Percentiles rank a stretch among this genome's conserved stretches.
Evolutionary conservation across 1,284 basidiomycete genomes (phyloP).

Genomic region (Sutorius eximius): DNA sequence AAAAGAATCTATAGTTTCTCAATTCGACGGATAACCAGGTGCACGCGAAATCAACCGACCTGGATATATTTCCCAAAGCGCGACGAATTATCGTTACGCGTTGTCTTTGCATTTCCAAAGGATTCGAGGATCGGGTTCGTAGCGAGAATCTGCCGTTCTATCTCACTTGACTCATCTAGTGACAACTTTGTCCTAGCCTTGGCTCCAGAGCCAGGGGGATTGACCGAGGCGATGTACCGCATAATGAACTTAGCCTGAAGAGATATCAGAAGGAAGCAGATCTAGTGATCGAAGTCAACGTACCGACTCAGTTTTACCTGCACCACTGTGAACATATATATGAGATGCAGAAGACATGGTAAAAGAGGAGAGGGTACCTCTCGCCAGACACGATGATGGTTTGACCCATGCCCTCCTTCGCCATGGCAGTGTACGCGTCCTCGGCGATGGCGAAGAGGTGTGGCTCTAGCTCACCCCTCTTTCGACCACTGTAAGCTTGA

Average conservation of each 20-base stretch:
- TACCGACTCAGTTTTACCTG: slow-evolving; percentile 98
- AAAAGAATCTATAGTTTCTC: slow-evolving; percentile 78
- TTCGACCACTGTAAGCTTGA: slow-evolving; percentile 92
- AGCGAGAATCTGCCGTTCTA: slow-evolving; percentile 95
- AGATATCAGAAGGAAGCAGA: slow-evolving; percentile 4
- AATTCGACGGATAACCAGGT: slow-evolving; percentile 7
- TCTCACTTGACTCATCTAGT: slow-evolving; percentile 85
- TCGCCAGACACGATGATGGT: slow-evolving; percentile 99
- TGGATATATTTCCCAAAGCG: slow-evolving; percentile 99
- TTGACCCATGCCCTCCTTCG: slow-evolving; percentile 91
- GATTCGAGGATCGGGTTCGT: slow-evolving; percentile 99
- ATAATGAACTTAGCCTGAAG: slow-evolving; percentile 96
- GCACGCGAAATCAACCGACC: slow-evolving; percentile 46
- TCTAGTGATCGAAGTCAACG: slow-evolving; percentile 27
- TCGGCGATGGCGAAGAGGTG: slow-evolving; percentile 99
- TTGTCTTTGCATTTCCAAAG: slow-evolving; percentile 99
- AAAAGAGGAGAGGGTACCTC: slow-evolving; percentile 56
- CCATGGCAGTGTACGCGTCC: slow-evolving; percentile 98
- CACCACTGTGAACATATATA: slow-evolving; percentile 65
- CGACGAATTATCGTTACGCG: slow-evolving; percentile 98
- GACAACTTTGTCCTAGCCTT: slow-evolving; percentile 71
- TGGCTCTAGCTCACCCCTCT: slow-evolving; percentile 94
- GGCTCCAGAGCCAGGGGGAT: slow-evolving; percentile 70
- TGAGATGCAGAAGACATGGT: slow-evolving; percentile 16
- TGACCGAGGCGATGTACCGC: slow-evolving; percentile 98